Evolutionary conservation across 179 eudicot species (phyloP), one percentile per base, ranked within the genome.

Genomic region (Actinidia polygama): DNA sequence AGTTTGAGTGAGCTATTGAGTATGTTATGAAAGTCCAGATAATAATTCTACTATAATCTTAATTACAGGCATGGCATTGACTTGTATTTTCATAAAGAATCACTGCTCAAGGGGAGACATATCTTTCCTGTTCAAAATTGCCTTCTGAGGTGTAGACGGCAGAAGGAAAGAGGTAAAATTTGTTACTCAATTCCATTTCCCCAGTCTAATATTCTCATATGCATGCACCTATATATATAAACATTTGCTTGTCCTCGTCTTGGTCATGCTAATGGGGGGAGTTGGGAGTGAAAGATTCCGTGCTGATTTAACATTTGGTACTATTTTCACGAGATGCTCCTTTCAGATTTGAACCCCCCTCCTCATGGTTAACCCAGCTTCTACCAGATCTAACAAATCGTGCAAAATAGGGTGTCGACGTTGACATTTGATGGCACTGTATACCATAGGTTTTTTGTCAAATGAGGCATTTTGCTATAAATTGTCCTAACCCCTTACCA

Each of bases 41-140:
- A 66, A 44, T 79, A 36, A 68, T 36, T 23, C 62, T 7, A 23
- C 47, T 24, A 9, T 30, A 51, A 67, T 21, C 46, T 79, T 26
- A 23, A 26, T 70, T 80, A 69, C 89, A 97, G 99, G 82, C 87
- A 97, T 89, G 94, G 88, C 18, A 88, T 97, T 74, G 87, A 91
- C 62, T 83, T 97, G 85, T 77, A 40, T 8, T 93, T 57, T 81
- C 90, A 86, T 74, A 80, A 82, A 18, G 88, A 95, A 85, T 75
- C 84, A 26, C 85, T 97, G 78, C 94, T 96, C 54, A 81, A 85
- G 59, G 99, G 89, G 69, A 91, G 89, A 74, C 93, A 78, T 58
- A 84, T 93, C 53, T 90, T 92, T 71, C 84, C 87, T 10, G 85
- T 91, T 64, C 90, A 85, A 55, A 97, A 95, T 83, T 85, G 79